phyloP scores from a whole-genome alignment of 257 asterid species.

The Solanum gracilifrons region DNA sequence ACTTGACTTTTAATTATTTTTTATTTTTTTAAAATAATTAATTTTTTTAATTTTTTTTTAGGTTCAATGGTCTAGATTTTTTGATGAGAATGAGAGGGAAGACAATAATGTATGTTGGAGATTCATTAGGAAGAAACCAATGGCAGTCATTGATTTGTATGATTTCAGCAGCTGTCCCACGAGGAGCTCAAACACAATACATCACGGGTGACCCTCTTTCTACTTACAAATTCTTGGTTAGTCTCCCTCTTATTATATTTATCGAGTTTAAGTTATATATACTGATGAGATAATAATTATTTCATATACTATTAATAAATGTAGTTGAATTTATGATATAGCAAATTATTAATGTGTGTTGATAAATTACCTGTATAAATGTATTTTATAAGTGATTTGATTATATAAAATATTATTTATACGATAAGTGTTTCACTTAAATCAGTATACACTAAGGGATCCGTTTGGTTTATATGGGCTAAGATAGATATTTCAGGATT shows the following conservation, averaged over 20 bases:
- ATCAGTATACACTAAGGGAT: background rate
- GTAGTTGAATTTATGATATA: background rate
- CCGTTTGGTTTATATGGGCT: background rate
- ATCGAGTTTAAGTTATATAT: background rate
- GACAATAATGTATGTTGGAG: constrained; percentile 91
- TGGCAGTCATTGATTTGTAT: constrained; percentile 84
- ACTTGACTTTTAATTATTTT: background rate
- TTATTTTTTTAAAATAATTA: too few relatives aligned
- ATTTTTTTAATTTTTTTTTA: background rate
- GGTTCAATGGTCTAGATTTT: constrained; percentile 32
- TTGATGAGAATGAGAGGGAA: constrained; percentile 25
- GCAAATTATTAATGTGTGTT: background rate
- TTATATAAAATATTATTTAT: background rate
- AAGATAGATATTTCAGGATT: too few relatives aligned
- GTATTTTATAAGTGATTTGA: background rate
- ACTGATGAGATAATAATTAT: background rate
- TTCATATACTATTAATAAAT: background rate
- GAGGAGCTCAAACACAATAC: constrained; percentile 49
- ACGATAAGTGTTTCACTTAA: background rate
- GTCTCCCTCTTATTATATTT: background rate
- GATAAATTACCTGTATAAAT: background rate
- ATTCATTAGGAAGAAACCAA: constrained; percentile 84
- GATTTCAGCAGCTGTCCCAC: constrained; percentile 52
- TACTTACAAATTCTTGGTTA: constrained; percentile 55
- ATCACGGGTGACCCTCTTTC: constrained; percentile 66